These are phyloP conservation scores for Malus hybrid DNA, from an alignment of 331 rosid genomes.

Conservation along the genomic window DNA sequence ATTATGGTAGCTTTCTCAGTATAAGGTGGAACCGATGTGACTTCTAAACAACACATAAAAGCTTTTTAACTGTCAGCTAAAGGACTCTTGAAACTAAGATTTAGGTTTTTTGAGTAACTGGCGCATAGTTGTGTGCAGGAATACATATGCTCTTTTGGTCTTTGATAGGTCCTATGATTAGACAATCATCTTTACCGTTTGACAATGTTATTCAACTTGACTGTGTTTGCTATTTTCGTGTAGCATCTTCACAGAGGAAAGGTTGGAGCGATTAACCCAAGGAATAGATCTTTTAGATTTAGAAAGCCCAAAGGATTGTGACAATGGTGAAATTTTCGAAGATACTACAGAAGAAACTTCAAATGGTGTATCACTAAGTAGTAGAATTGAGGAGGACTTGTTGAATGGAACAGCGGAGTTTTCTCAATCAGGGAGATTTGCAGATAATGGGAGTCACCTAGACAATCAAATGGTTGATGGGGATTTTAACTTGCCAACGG, in stretches of 20 bases:
- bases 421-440: conserved; percentile 30
- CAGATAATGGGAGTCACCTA: conserved; percentile 25
- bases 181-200: not conserved
- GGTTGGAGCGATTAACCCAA: conserved; percentile 78
- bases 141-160: not conserved
- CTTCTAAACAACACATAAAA: not conserved
- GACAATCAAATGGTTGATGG: conserved; percentile 33
- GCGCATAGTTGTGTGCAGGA: not conserved
- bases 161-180: not conserved
- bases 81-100: not conserved
- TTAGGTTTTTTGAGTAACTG: not conserved
- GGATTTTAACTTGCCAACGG: conserved; percentile 25
- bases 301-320: conserved; percentile 34
- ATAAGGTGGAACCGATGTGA: not conserved
- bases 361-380: conserved; percentile 23
- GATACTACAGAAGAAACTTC: conserved; percentile 38
- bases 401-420: conserved; percentile 25
- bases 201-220: conserved; percentile 17
- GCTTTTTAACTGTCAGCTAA: not conserved
- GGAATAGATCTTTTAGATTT: conserved; percentile 53
- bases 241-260: conserved; percentile 95
- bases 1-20: not conserved
- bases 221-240: conserved; percentile 29
- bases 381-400: conserved; percentile 28
- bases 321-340: conserved; percentile 30